These are phyloP conservation scores for Coccomyxa sp. DNA, from an alignment of 139 green algal genomes.

Conservation along the genomic window DNA sequence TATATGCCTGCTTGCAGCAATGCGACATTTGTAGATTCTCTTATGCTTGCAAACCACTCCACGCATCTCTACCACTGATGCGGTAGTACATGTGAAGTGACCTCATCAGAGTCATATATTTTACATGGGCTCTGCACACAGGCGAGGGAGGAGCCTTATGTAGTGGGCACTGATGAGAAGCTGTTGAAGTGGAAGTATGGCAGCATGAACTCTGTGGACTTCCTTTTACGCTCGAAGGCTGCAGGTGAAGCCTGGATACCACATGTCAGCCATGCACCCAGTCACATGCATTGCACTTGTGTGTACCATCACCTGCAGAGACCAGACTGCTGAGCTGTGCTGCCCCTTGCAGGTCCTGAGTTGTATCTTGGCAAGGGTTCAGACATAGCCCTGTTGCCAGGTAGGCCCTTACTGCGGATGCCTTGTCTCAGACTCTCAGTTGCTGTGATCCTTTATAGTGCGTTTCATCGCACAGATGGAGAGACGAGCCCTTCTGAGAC, in stretches of 20 bases:
- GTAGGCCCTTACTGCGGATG: not conserved
- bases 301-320: not conserved
- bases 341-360: not conserved
- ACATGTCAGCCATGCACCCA: not conserved
- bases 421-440: not conserved
- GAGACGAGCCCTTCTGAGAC: too few species aligned
- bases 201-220: conserved; percentile 95
- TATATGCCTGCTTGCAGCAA: not conserved
- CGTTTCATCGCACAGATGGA: too few species aligned
- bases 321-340: not conserved
- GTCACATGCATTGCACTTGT: not conserved
- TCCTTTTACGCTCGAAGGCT: conserved; percentile 42
- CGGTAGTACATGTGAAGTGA: too few species aligned
- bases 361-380: not conserved
- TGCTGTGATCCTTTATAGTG: too few species aligned
- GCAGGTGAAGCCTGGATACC: not conserved
- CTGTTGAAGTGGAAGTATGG: conserved; percentile 98
- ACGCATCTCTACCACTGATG: too few species aligned
- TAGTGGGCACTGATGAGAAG: conserved; percentile 70
- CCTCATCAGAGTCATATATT: too few species aligned
- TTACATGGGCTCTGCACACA: too few species aligned
- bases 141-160: conserved; percentile 66
- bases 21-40: too few species aligned
- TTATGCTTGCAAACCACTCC: too few species aligned
- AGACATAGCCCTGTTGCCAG: not conserved